Conservation (phyloP, 768 basidiomycete species). For the Leccinum subgranulosum region DNA sequence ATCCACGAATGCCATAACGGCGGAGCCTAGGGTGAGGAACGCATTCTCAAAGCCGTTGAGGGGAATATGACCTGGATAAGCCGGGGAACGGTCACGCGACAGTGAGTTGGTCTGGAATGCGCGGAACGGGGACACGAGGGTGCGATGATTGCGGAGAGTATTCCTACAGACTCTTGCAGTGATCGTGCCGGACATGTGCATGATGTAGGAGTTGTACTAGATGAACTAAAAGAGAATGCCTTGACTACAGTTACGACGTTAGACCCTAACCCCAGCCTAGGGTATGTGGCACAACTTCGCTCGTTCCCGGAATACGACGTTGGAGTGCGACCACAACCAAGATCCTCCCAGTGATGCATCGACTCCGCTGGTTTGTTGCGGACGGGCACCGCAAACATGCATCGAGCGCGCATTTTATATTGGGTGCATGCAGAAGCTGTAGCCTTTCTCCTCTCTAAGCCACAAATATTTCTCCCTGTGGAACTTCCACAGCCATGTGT, state of each 20-base stretch:
- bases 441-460: slow-evolving; percentile 10
- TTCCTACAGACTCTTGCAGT: neutral
- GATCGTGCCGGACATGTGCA: neutral
- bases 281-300: neutral
- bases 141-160: neutral
- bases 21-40: slow-evolving; percentile 83
- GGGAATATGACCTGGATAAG: slow-evolving; percentile 79
- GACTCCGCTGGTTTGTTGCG: neutral
- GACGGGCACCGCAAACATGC: neutral
- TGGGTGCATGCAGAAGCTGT: slow-evolving; percentile 1
- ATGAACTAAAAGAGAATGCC: neutral
- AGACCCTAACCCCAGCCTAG: slow-evolving; percentile 19
- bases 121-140: slow-evolving; percentile 6
- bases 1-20: slow-evolving; percentile 74
- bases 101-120: slow-evolving; percentile 10
- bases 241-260: neutral
- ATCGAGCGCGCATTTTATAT: neutral
- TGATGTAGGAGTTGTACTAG: neutral
- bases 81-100: slow-evolving; percentile 33
- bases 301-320: neutral
- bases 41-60: slow-evolving; percentile 80
- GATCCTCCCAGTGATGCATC: neutral
- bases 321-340: neutral
- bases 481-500: slow-evolving; percentile 18
- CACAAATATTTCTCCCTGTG: slow-evolving; percentile 15